Conservation (phyloP, 805 yeast genomes). For the Candida sakaeoensis region DNA sequence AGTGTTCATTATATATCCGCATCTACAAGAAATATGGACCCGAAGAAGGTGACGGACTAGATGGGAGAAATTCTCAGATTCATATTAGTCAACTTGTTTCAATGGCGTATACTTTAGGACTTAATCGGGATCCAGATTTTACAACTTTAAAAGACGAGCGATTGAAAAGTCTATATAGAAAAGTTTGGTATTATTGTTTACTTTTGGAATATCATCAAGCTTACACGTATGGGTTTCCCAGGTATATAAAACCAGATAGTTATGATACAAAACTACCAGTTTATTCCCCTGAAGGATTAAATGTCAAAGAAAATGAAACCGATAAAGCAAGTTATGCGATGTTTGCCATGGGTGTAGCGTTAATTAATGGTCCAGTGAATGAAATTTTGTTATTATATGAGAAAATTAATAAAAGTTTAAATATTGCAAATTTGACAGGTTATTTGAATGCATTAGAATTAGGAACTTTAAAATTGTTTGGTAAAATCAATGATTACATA, state of each 20-base stretch:
- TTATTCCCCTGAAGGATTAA: slow-evolving; percentile 31
- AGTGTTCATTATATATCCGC: slow-evolving; percentile 24
- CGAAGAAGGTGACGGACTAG: slow-evolving; percentile 40
- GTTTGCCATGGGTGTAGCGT: slow-evolving; percentile 26
- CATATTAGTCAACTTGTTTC: slow-evolving; percentile 26
- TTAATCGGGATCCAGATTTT: slow-evolving; percentile 38
- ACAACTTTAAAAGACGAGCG: slow-evolving; percentile 18
- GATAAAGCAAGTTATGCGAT: slow-evolving; percentile 35
- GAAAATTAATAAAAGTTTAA: slow-evolving; percentile 15
- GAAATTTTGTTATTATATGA: slow-evolving; percentile 20
- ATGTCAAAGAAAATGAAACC: slow-evolving; percentile 27
- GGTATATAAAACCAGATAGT: slow-evolving; percentile 30
- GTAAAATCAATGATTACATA: slow-evolving; percentile 35
- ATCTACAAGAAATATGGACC: slow-evolving; percentile 33
- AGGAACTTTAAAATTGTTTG: slow-evolving; percentile 27
- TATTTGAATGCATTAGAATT: slow-evolving; percentile 34
- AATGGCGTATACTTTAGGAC: slow-evolving; percentile 38
- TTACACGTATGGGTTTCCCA: slow-evolving; percentile 43
- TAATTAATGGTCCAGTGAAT: slow-evolving; percentile 29
- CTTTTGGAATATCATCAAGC: slow-evolving; percentile 40
- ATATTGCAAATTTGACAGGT: slow-evolving; percentile 18
- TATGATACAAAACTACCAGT: slow-evolving; percentile 46
- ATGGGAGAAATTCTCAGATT: slow-evolving; percentile 32
- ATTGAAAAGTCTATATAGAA: slow-evolving; percentile 20
- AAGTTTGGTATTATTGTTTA: slow-evolving; percentile 25